Percentiles rank a stretch among this genome's conserved stretches.
Conservation (phyloP, 2,329 filamentous ascomycete species). For the Bipolaris zeicola region DNA sequence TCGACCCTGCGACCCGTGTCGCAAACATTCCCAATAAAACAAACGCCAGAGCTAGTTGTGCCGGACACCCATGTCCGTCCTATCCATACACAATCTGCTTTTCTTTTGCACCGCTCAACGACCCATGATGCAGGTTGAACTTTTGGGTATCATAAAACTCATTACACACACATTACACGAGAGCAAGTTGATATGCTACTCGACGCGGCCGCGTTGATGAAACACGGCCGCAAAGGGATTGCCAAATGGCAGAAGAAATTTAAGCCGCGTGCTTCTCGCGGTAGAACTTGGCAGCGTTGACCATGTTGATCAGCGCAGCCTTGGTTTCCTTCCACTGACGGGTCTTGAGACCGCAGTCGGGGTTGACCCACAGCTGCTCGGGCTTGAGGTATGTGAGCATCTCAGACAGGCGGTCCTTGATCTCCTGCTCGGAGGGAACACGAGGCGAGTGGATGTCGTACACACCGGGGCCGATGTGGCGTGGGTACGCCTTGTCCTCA, state of each 20-base stretch:
- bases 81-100: constrained; percentile 37
- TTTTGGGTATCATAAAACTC: constrained; percentile 51
- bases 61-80: constrained; percentile 50
- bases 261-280: constrained; percentile 81
- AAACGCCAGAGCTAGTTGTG: constrained; percentile 21
- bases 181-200: constrained; percentile 49
- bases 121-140: constrained; percentile 51
- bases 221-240: constrained; percentile 27
- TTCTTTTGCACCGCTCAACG: constrained; percentile 36
- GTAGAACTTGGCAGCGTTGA: constrained; percentile 97
- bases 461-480: constrained; percentile 98
- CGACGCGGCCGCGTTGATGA: constrained; percentile 40
- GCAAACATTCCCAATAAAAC: background rate
- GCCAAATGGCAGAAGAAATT: constrained; percentile 33
- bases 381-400: constrained; percentile 96
- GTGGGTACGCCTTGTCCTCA: constrained; percentile 94
- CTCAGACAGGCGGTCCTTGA: constrained; percentile 96
- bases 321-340: constrained; percentile 99
- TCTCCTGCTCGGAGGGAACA: constrained; percentile 96
- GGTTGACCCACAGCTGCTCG: constrained; percentile 99
- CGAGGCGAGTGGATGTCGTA: constrained; percentile 99
- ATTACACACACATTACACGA: constrained; percentile 49
- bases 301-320: constrained; percentile 93
- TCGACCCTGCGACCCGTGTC: constrained; percentile 3
- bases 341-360: constrained; percentile 99